phyloP scores from a whole-genome alignment of 2,329 filamentous ascomycete species.

The Alternaria dauci region DNA sequence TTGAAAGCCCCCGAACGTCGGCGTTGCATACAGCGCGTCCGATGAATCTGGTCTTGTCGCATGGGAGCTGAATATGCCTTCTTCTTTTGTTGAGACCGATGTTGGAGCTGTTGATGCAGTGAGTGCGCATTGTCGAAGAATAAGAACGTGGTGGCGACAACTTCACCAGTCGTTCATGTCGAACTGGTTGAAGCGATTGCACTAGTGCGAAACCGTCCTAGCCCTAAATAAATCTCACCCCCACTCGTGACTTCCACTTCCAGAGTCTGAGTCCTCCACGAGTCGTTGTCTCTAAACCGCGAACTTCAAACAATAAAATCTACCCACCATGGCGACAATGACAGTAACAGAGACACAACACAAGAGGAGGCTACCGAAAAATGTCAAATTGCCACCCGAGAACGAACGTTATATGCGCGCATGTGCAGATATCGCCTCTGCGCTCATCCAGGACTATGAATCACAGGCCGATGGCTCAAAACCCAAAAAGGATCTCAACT shows the following conservation, averaged over 20 bases:
- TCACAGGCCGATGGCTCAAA: constrained; percentile 75
- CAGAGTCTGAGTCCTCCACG: constrained; percentile 27
- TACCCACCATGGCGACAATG: constrained; percentile 67
- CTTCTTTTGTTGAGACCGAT: neutral
- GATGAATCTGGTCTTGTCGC: neutral
- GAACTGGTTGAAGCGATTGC: constrained; percentile 8
- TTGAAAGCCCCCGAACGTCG: neutral
- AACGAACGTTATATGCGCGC: constrained; percentile 94
- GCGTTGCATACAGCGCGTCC: neutral
- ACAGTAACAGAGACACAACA: constrained; percentile 62
- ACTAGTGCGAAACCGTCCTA: constrained; percentile 18
- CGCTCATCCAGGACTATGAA: constrained; percentile 93
- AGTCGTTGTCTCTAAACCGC: constrained; percentile 30
- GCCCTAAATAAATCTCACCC: constrained; percentile 25
- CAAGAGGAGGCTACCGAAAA: constrained; percentile 69
- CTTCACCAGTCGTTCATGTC: neutral
- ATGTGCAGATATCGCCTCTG: constrained; percentile 94
- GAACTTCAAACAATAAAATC: constrained; percentile 9
- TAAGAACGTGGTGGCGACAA: neutral
- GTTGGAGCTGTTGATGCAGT: neutral
- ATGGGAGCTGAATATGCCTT: fast-evolving
- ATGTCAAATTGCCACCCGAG: constrained; percentile 81
- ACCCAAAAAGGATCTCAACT: constrained; percentile 85
- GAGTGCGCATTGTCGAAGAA: neutral
- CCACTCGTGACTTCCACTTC: constrained; percentile 38